Percentiles rank a stretch among this genome's conserved stretches.
phyloP scores from a whole-genome alignment of 2,329 filamentous ascomycete species.

The Cadophora malorum region DNA sequence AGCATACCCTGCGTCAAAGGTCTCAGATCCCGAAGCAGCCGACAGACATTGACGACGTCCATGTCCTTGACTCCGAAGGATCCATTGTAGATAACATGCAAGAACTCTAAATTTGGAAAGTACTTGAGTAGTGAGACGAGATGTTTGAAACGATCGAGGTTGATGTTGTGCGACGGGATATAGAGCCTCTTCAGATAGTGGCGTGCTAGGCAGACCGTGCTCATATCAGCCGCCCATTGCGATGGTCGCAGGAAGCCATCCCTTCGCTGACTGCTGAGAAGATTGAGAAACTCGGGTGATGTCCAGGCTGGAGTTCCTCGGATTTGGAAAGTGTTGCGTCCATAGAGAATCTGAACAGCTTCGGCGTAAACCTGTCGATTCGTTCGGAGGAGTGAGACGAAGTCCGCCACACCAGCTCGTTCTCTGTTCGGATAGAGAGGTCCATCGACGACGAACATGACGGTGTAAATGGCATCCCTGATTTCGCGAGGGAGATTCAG shows the following conservation, averaged over 20 bases:
- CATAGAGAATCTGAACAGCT: constrained; percentile 31
- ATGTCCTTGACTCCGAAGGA: constrained; percentile 29
- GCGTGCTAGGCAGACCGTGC: constrained; percentile 28
- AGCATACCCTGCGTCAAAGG: constrained; percentile 25
- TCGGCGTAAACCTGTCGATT: constrained; percentile 33
- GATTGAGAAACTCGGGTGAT: constrained; percentile 29
- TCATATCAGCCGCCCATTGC: constrained; percentile 3
- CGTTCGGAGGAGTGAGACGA: constrained; percentile 28
- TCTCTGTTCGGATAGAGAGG: constrained; percentile 32
- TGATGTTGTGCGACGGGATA: constrained; percentile 33
- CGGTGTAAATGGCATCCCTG: constrained; percentile 32
- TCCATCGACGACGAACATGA: constrained; percentile 25
- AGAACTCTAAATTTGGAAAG: constrained; percentile 31
- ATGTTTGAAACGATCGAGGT: constrained; percentile 30
- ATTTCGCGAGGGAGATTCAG: constrained; percentile 33
- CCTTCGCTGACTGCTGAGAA: constrained; percentile 29
- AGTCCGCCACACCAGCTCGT: constrained; percentile 26
- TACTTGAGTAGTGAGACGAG: constrained; percentile 34
- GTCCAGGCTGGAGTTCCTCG: constrained; percentile 28
- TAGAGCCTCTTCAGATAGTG: constrained; percentile 28
- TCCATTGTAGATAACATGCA: constrained; percentile 29
- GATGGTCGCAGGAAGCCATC: constrained; percentile 15
- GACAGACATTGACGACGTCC: constrained; percentile 32
- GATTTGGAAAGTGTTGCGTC: constrained; percentile 33
- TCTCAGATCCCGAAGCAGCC: constrained; percentile 30